Base-by-base conservation (phyloP, 176 grass and related monocot species). In the Bothriochloa decipiens region DNA sequence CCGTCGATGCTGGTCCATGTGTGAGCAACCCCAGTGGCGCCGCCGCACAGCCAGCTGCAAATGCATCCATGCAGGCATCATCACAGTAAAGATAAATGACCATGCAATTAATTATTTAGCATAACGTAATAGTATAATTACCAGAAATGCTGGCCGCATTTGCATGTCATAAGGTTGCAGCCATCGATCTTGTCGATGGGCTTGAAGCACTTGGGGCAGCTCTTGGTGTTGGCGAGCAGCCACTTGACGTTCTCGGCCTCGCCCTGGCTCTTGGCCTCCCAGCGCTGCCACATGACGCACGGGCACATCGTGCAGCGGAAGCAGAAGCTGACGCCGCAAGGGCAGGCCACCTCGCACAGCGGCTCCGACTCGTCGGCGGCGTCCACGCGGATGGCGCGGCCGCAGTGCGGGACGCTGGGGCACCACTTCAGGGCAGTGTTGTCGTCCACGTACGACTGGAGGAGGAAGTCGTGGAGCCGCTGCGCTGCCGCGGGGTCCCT, bases 131-230 rank as follows among this genome's bases (percentile, higher is more conserved):
- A 15, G 17, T 6, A 17, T 52, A 16, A 17, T 46, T 75, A 91
- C 89, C 89, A 91, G 27, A 91, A 66, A 47, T 8, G 1, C 65
- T 91, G 89, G 27, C 80, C 80, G 27, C 89, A 91, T 0, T 8
- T 49, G 81, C 89, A 91, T 11, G 7, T 52, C 41, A 91, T 81
- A 1, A 63, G 76, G 76, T 91, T 91, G 68, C 89, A 91, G 39
- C 89, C 85, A 17, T 11, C 85, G 4, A 70, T 45, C 80, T 86
- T 80, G 57, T 53, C 3, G 76, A 86, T 86, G 77, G 84, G 57
- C 23, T 78, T 85, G 85, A 85, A 76, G 81, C 91, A 93, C 50
- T 87, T 93, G 47, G 91, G 91, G 82, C 91, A 93, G 74, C 73
- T 81, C 70, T 87, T 93, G 25, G 88, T 87, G 50, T 93, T 87